Base-by-base conservation (phyloP, 495 filamentous ascomycete species). In the Lasiosphaeria miniovina region DNA sequence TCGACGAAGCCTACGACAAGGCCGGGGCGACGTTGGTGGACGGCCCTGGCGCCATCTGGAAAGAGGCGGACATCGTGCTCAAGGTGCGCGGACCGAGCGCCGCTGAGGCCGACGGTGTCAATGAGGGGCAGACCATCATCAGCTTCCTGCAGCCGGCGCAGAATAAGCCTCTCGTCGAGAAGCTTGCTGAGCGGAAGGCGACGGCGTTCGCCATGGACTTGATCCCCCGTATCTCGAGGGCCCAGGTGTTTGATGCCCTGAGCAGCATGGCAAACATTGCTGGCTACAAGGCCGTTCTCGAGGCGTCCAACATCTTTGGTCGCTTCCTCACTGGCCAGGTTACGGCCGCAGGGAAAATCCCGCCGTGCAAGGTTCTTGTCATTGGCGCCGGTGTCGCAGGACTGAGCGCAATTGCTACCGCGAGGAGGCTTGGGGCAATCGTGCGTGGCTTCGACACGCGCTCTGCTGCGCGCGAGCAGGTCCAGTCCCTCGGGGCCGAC, bases 231-330 rank as follows among this genome's bases (percentile, higher is more conserved):
- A 91, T 93, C 62, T 92, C 90, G 0, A 80, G 89, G n/a, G 88
- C 88, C 1, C 88, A 91, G 64, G 82, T 84, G 7, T 93, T 91
- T 66, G 90, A 93, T 73, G 90, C 89, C 11, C 75, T 91, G 62
- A 89, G 86, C 68, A 90, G 87, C 9, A 92, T 92, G 90, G 88
- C 90, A 57, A 93, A 93, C 61, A 93, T 91, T 71, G 88, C 90
- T 17, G 90, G 90, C 4, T 93, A 93, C 73, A 93, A 91, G 70
- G 90, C 88, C 15, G 87, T 93, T 1, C 72, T 93, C 52, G 89
- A 92, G 67, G 90, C 90, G 2, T 90, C 88, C 1, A 92, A 91
- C 71, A 82, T 86, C 64, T 93, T 91, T 69, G 90, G 89, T 57
- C 85, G 88, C 45, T 93, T 90, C 65, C 72, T 93, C 58, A 91